Evolutionary conservation across 2,329 filamentous ascomycete genomes (phyloP), one percentile per base, ranked within the genome.

Genomic region (Shiraia sp.): DNA sequence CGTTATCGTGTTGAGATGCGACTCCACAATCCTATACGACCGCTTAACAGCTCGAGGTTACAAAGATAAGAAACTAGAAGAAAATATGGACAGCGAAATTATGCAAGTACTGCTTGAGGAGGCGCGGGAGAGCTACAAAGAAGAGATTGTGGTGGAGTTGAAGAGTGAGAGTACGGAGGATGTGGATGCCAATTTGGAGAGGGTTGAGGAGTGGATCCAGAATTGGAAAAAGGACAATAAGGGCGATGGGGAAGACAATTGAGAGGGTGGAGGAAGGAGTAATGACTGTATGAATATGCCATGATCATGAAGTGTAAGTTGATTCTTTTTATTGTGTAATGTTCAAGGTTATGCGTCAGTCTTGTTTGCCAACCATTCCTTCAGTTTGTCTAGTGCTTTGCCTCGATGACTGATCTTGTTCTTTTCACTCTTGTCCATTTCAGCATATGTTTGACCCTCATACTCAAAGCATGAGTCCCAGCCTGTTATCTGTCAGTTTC

Each of bases 401-500:
- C 81, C 86, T 30, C 93, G 87, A 73, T 99, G 93, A 17, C 91
- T 96, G 61, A 99, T 89, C 63, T 84, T 82, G 75, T 97, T 99
- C 83, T 95, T 95, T 66, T 84, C 82, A 8, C 68, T 73, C 70
- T 87, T 91, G 36, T 90, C 87, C 93, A 99, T 99, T 75, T 99
- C 93, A 19, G 93, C 93, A 67, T 95, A 86, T 75, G 93, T 99
- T 72, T 61, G 46, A 29, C 91, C 91, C 52, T 95, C 80, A 57
- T 95, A 92, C 73, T 99, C 93, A 61, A 99, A 99, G 52, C 95
- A 86, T 2, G 93, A 83, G 69, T 99, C 93, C 93, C 93, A 99
- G 32, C 92, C 91, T 95, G 17, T 40, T 26, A 9, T 9, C 32
- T 17, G 25, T 54, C 25, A 53, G 45, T 37, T 22, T 42, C n/a